phyloP scores from a whole-genome alignment of 805 yeast genomes.

The Candida pini region DNA sequence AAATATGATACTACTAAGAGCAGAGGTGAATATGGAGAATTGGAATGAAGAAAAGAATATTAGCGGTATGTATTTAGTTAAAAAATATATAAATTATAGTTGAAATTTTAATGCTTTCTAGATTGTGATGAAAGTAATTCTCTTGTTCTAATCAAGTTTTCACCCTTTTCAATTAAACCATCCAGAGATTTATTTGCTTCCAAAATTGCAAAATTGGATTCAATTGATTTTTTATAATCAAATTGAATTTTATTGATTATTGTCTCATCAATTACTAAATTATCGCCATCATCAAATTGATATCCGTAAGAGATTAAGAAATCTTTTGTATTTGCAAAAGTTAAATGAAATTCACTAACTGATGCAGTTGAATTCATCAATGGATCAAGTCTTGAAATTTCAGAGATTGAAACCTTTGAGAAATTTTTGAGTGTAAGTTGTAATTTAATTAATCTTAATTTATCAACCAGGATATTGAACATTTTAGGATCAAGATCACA shows the following conservation, averaged over 20 bases:
- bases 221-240: neutral
- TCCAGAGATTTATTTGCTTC: neutral
- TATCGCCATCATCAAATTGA: constrained; percentile 1
- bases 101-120: too few relatives aligned
- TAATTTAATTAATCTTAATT: constrained; percentile 9
- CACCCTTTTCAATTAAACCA: neutral
- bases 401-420: constrained; percentile 2
- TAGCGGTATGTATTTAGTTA: too few relatives aligned
- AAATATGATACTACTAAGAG: constrained; percentile 91
- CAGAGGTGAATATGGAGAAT: constrained; percentile 31
- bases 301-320: constrained; percentile 9
- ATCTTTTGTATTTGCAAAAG: constrained; percentile 4
- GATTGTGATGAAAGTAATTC: too few relatives aligned
- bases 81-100: too few relatives aligned
- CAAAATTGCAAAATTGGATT: neutral
- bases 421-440: constrained; percentile 2
- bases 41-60: constrained; percentile 11
- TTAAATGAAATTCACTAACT: constrained; percentile 1
- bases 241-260: neutral
- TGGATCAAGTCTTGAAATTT: constrained; percentile 6
- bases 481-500: constrained; percentile 6
- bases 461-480: constrained; percentile 5
- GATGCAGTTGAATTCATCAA: neutral
- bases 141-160: neutral
- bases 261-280: neutral